Base-by-base conservation (phyloP, 2,329 filamentous ascomycete species). In the Fusarium sp. region DNA sequence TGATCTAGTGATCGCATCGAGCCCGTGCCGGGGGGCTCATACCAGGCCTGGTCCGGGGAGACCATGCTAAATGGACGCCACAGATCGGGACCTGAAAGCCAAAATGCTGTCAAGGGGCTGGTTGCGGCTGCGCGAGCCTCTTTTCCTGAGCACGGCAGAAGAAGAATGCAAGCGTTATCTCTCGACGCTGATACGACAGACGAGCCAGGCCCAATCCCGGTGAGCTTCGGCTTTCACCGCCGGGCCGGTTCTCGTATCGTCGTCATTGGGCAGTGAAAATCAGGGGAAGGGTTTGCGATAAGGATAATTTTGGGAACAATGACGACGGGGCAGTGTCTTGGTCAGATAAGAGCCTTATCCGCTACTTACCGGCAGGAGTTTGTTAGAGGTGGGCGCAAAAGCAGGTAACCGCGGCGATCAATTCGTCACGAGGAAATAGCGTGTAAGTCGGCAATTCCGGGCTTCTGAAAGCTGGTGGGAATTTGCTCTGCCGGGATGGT, bases 201-300 rank as follows among this genome's bases (percentile, higher is more conserved):
- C 53, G 48, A 60, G 27, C 44, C 65, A 68, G 41, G 65, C 67
- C 66, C 65, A 68, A 46, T 62, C 67, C 66, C 55, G 66, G 66
- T 66, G 63, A 64, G 57, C 55, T 44, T 23, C 62, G 60, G 65
- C 61, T 64, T 74, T 76, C 72, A 72, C 72, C 72, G 72, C 74
- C 74, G 74, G 74, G 58, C 74, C 74, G 74, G 74, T 68, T 68
- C 72, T 75, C 71, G 67, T 73, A 66, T 71, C 66, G 64, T 60
- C 54, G 47, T 66, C 66, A 73, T 71, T 71, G 68, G 62, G 62
- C 47, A 65, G 63, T 62, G 51, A 30, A 58, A 60, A 62, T 71
- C 63, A 72, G 66, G 63, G 66, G 69, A 43, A 66, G 62, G 47
- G 52, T 52, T 70, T 39, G 65, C 61, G 69, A 72, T 71, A 72